A percentile compares a stretch with the other conserved stretches of the same genome.
Evolutionary conservation across 495 filamentous ascomycete species (phyloP).

Genomic region (Daldinia grandis): DNA sequence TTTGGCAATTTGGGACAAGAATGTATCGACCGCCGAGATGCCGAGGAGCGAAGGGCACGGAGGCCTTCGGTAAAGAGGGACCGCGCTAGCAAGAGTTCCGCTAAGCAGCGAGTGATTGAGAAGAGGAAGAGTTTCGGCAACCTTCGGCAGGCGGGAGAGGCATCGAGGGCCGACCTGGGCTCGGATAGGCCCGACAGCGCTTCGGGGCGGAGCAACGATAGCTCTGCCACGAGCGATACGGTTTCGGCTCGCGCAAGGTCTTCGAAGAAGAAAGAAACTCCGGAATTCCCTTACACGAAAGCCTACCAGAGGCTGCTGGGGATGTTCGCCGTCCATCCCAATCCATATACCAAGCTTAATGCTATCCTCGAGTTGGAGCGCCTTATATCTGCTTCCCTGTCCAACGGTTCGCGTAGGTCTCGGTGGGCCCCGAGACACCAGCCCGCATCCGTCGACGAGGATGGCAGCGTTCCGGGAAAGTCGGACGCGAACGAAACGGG

Average conservation of each 20-base stretch:
- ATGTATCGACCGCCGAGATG: slow-evolving; percentile 78
- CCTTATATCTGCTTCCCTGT: slow-evolving; percentile 79
- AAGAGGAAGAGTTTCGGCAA: slow-evolving; percentile 67
- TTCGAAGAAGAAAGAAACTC: slow-evolving; percentile 51
- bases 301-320: slow-evolving; percentile 82
- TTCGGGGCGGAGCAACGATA: slow-evolving; percentile 51
- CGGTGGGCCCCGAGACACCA: slow-evolving; percentile 48
- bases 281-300: slow-evolving; percentile 73
- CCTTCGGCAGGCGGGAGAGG: slow-evolving; percentile 53
- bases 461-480: slow-evolving; percentile 28
- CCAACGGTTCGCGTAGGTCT: slow-evolving; percentile 48
- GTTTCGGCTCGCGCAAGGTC: slow-evolving; percentile 47
- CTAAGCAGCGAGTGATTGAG: slow-evolving; percentile 63
- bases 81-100: slow-evolving; percentile 52
- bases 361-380: slow-evolving; percentile 84
- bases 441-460: slow-evolving; percentile 32
- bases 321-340: slow-evolving; percentile 90
- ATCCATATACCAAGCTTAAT: slow-evolving; percentile 85
- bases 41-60: slow-evolving; percentile 60
- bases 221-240: slow-evolving; percentile 54
- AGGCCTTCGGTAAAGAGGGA: slow-evolving; percentile 49
- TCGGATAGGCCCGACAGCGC: slow-evolving; percentile 43
- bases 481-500: slow-evolving; percentile 22
- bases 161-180: slow-evolving; percentile 44
- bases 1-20: slow-evolving; percentile 80